Percentiles rank a stretch among this genome's conserved stretches.
phyloP scores from a whole-genome alignment of 768 basidiomycete genomes.

The Lactarius hengduanensis region DNA sequence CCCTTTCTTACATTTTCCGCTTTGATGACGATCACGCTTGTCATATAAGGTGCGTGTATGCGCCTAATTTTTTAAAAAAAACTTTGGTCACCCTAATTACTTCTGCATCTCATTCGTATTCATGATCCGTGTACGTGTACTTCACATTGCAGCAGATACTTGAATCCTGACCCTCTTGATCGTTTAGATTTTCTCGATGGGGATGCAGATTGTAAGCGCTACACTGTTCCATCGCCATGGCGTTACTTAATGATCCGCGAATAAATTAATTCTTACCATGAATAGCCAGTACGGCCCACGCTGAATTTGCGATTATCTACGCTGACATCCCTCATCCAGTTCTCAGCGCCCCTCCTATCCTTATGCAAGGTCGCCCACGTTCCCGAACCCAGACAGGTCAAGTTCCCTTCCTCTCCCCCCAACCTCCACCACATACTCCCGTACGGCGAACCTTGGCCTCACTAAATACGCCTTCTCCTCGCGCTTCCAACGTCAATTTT shows the following conservation, averaged over 20 bases:
- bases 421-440: slow-evolving; percentile 35
- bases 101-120: not conserved
- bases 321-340: slow-evolving; percentile 19
- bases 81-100: slow-evolving; percentile 8
- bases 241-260: slow-evolving; percentile 40
- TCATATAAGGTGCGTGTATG: slow-evolving; percentile 35
- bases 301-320: not conserved
- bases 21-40: slow-evolving; percentile 31
- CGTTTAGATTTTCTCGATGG: slow-evolving; percentile 12
- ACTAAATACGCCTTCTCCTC: slow-evolving; percentile 66
- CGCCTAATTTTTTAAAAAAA: slow-evolving; percentile 34
- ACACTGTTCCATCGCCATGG: slow-evolving; percentile 32
- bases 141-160: not conserved
- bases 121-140: slow-evolving; percentile 16
- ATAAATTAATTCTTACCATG: slow-evolving; percentile 24
- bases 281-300: slow-evolving; percentile 22
- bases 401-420: slow-evolving; percentile 33
- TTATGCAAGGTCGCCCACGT: slow-evolving; percentile 32
- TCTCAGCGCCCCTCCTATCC: slow-evolving; percentile 28
- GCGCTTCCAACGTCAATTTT: slow-evolving; percentile 51
- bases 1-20: slow-evolving; percentile 44
- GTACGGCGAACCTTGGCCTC: slow-evolving; percentile 39
- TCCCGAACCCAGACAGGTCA: slow-evolving; percentile 32
- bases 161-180: slow-evolving; percentile 8
- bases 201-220: slow-evolving; percentile 25